Base-by-base conservation (phyloP, 805 yeast species). In the Starmerella apis region DNA sequence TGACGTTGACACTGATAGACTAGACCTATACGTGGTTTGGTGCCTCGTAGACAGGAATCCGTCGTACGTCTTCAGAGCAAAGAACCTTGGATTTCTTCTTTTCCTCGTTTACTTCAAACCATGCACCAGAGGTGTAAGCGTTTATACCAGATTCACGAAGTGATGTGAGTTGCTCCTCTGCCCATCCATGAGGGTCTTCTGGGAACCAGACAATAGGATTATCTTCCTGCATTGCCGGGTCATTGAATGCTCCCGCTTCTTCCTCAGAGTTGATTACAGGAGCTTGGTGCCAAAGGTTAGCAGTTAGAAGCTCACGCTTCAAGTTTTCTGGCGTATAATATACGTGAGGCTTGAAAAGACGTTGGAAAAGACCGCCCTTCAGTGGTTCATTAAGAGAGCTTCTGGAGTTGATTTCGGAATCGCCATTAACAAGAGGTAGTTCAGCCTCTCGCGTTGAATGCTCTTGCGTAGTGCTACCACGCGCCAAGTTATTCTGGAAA, bases 151-250 rank as follows among this genome's bases (percentile, higher is more conserved):
- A 74, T 19, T 69, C 63, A 10, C 60, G 59, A 46, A 85, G 72
- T 37, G 77, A 70, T 35, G 73, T 74, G 20, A 83, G 79, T 59
- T 81, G 79, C 13, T 61, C 63, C 1, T 71, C 67, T 0, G 95
- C 83, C 58, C 86, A 75, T 1, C 97, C 97, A 76, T 79, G 77
- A 9, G 85, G 81, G 64, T 90, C 98, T 51, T 71, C 70, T n/a
- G 96, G 94, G 60, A 90, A 78, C 98, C 98, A 90, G 19, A 90
- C 68, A n/a, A 72, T 71, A 1, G 95, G 94, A 58, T 84, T 75
- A 41, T 71, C 64, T 0, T 81, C 81, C 24, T 77, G 69, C 16
- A 81, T 79, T 6, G 81, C 84, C 2, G 96, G 96, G 61, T 74
- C 76, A 60, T 79, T 78, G 66, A 81, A 90, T 0, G 95, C 92